Percentiles rank a stretch among this genome's conserved stretches.
phyloP scores from a whole-genome alignment of 1,284 basidiomycete species.

The Trametes versicolor region DNA sequence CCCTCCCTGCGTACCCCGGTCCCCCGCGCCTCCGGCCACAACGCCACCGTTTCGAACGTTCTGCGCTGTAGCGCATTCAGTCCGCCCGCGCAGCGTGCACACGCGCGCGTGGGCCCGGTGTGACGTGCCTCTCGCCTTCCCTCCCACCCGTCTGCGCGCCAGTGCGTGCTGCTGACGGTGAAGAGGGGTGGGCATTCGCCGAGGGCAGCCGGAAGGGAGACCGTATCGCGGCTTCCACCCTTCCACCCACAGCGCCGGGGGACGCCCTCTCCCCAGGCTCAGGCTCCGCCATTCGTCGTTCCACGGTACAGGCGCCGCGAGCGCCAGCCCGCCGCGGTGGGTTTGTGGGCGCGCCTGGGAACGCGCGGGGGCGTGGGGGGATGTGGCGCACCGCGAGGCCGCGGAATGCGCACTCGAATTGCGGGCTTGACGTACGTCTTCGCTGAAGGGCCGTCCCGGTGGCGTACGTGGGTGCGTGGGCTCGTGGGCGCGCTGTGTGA shows the following conservation, averaged over 20 bases:
- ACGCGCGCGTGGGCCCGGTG: conserved; percentile 9
- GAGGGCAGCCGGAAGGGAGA: conserved; percentile 11
- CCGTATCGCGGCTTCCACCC: not conserved
- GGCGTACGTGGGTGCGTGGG: conserved; percentile 12
- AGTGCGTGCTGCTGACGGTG: not conserved
- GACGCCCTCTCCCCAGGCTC: not conserved
- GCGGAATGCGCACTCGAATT: not conserved
- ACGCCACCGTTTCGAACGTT: conserved; percentile 21
- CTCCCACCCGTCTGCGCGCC: not conserved
- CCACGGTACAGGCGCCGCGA: not conserved
- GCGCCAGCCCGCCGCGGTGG: conserved; percentile 6
- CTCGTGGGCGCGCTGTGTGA: conserved; percentile 7
- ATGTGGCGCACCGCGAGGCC: conserved; percentile 11
- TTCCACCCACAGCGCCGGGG: not conserved
- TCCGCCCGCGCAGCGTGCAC: not conserved
- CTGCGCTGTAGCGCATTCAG: conserved; percentile 16
- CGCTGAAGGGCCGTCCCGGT: conserved; percentile 6
- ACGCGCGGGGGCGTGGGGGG: not conserved
- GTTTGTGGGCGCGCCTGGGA: conserved; percentile 18
- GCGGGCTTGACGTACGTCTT: conserved; percentile 3
- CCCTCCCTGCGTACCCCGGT: too few species aligned
- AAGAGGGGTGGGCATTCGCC: conserved; percentile 6
- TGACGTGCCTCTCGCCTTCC: not conserved
- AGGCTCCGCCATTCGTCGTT: not conserved
- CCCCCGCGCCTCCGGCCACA: conserved; percentile 16